Conservation (phyloP, 495 filamentous ascomycete genomes). For the Aspergillus heteromorphus region DNA sequence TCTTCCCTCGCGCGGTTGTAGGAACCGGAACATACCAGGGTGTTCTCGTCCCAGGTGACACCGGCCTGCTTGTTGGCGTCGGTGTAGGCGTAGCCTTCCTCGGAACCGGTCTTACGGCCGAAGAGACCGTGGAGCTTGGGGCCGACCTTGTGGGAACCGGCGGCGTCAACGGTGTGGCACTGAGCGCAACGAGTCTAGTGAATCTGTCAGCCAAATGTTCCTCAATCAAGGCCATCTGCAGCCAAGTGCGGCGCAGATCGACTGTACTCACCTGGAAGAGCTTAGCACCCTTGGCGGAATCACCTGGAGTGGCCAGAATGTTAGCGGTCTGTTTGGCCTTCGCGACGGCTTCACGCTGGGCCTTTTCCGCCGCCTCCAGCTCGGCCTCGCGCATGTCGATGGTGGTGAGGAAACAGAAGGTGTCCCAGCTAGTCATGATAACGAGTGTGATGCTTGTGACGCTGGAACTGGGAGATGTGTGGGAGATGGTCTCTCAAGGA, state of each 20-base stretch:
- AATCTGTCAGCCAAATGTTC: constrained; percentile 14
- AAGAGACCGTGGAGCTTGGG: constrained; percentile 96
- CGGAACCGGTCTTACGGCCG: constrained; percentile 86
- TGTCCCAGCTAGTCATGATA: constrained; percentile 30
- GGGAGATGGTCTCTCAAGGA: neutral
- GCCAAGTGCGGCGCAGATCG: neutral
- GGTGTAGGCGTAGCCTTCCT: constrained; percentile 94
- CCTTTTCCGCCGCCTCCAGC: constrained; percentile 17
- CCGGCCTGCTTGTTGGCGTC: constrained; percentile 99
- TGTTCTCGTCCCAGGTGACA: constrained; percentile 79
- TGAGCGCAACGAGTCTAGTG: constrained; percentile 87
- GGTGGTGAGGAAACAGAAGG: constrained; percentile 20
- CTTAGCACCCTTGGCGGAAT: constrained; percentile 93
- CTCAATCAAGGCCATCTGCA: neutral
- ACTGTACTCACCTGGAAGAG: constrained; percentile 73
- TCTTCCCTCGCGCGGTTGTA: too few species aligned
- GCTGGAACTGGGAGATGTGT: neutral
- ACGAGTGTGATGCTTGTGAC: neutral
- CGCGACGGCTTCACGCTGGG: constrained; percentile 12
- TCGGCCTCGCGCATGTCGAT: constrained; percentile 27
- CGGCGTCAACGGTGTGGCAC: constrained; percentile 89
- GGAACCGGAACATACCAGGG: constrained; percentile 60
- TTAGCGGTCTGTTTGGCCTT: constrained; percentile 25
- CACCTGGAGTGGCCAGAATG: constrained; percentile 53
- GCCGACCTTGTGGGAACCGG: constrained; percentile 94